These are phyloP conservation scores for Phytophthora palmivora DNA, from an alignment of 352 stramenopile genomes.

Conservation along the genomic window DNA sequence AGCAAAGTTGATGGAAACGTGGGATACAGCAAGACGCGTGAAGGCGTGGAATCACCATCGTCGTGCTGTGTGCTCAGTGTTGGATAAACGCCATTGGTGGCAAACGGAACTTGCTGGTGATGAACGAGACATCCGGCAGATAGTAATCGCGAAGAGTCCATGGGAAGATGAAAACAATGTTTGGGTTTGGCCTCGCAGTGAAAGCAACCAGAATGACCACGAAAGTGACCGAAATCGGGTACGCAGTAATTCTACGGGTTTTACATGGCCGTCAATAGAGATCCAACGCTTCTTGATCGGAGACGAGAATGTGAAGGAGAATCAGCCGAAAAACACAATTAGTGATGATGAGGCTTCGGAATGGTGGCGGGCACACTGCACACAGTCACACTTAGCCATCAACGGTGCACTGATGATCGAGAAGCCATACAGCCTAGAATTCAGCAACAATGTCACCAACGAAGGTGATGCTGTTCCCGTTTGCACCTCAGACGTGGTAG, in stretches of 20 bases:
- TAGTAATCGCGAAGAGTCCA: conserved; percentile 44
- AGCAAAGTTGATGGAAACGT: conserved; percentile 19
- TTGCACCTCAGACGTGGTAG: conserved; percentile 56
- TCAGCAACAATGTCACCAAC: conserved; percentile 31
- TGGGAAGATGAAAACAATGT: conserved; percentile 59
- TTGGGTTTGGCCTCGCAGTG: conserved; percentile 50
- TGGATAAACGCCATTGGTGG: conserved; percentile 54
- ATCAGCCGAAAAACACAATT: conserved; percentile 13
- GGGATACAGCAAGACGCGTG: conserved; percentile 29
- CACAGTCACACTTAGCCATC: conserved; percentile 47
- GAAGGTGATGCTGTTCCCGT: conserved; percentile 35
- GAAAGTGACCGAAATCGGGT: background rate
- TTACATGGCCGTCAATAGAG: conserved; percentile 32
- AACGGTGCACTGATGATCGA: conserved; percentile 17
- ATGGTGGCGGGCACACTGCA: conserved; percentile 72
- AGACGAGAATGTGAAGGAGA: conserved; percentile 2
- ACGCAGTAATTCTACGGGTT: background rate
- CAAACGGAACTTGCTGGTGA: conserved; percentile 57
- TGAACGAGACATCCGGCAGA: conserved; percentile 52
- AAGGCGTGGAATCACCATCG: conserved; percentile 52
- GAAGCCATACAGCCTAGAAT: conserved; percentile 19
- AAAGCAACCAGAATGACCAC: conserved; percentile 15
- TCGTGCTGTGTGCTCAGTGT: conserved; percentile 36
- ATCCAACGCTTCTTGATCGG: conserved; percentile 49
- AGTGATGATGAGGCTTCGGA: conserved; percentile 47